Evolutionary conservation across 2,329 filamentous ascomycete species (phyloP).

Genomic region (Aspergillus pseudoviridinutans): DNA sequence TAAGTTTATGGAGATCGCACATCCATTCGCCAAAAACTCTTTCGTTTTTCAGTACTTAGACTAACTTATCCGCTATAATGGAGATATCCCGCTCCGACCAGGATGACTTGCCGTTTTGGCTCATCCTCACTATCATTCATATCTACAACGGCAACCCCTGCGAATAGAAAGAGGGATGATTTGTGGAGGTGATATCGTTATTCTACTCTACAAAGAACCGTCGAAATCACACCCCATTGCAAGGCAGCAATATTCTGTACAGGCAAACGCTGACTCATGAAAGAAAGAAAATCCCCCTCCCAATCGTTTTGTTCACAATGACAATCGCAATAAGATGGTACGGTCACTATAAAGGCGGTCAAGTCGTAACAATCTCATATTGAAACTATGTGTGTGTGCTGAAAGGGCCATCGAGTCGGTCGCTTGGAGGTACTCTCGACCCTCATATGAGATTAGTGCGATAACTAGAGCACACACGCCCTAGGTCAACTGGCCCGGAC

Average conservation of each 20-base stretch:
- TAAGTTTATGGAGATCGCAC: constrained; percentile 1
- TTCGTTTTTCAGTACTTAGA: not conserved
- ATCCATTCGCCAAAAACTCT: not conserved
- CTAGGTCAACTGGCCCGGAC: constrained; percentile 29
- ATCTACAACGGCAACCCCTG: not conserved
- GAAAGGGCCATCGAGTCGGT: constrained; percentile 24
- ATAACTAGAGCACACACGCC: constrained; percentile 19
- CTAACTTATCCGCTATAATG: not conserved
- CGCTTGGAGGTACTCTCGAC: constrained; percentile 21
- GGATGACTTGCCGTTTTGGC: not conserved
- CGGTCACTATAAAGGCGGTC: constrained; percentile 20
- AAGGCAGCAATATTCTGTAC: constrained; percentile 25
- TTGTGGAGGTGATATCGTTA: constrained; percentile 13
- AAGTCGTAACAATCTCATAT: constrained; percentile 38
- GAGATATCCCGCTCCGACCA: not conserved
- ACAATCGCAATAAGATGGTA: constrained; percentile 18
- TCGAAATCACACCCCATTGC: constrained; percentile 11
- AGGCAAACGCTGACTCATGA: constrained; percentile 22
- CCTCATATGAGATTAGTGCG: constrained; percentile 12
- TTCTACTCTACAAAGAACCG: constrained; percentile 20
- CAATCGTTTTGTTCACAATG: constrained; percentile 13
- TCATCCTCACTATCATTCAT: not conserved
- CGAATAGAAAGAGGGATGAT: not conserved
- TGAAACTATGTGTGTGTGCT: constrained; percentile 34
- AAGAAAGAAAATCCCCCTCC: constrained; percentile 14